These are phyloP conservation scores for Pythium plurisporium DNA, from an alignment of 352 stramenopile genomes.

Conservation along the genomic window DNA sequence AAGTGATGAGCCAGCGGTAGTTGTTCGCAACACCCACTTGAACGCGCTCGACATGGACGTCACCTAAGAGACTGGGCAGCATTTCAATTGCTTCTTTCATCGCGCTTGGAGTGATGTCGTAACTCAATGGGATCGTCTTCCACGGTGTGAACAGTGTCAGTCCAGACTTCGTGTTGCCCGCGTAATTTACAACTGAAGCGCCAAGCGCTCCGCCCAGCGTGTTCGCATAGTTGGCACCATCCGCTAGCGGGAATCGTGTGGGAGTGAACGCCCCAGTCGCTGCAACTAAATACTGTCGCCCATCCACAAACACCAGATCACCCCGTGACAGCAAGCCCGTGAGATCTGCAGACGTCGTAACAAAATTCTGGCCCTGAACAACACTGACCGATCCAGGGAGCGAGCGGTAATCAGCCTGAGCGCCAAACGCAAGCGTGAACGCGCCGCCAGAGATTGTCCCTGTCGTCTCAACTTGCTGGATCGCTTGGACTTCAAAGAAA, in stretches of 20 bases:
- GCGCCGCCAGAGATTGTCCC: constrained; percentile 42
- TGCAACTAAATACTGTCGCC: constrained; percentile 71
- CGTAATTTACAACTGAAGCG: constrained; percentile 27
- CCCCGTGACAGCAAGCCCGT: constrained; percentile 79
- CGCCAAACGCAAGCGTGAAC: constrained; percentile 63
- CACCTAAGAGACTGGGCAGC: constrained; percentile 76
- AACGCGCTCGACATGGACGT: constrained; percentile 88
- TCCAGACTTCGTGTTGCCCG: constrained; percentile 39
- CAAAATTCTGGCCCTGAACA: constrained; percentile 42
- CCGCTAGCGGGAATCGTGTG: constrained; percentile 53
- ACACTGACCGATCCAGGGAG: constrained; percentile 55
- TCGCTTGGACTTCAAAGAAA: constrained; percentile 48
- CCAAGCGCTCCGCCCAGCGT: constrained; percentile 28
- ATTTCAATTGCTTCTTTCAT: constrained; percentile 84
- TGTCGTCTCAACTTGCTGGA: constrained; percentile 53
- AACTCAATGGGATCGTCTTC: constrained; percentile 50
- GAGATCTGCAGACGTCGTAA: constrained; percentile 86
- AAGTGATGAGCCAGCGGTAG: constrained; percentile 90
- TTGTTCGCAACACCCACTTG: constrained; percentile 47
- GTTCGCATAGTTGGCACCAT: constrained; percentile 24
- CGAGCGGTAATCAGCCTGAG: constrained; percentile 20
- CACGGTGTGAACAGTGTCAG: constrained; percentile 45
- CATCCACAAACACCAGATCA: constrained; percentile 79
- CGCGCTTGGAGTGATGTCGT: constrained; percentile 47
- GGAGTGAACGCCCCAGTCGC: constrained; percentile 66